Conservation (phyloP, 2,329 filamentous ascomycete genomes). For the Dendryphion nanum region DNA sequence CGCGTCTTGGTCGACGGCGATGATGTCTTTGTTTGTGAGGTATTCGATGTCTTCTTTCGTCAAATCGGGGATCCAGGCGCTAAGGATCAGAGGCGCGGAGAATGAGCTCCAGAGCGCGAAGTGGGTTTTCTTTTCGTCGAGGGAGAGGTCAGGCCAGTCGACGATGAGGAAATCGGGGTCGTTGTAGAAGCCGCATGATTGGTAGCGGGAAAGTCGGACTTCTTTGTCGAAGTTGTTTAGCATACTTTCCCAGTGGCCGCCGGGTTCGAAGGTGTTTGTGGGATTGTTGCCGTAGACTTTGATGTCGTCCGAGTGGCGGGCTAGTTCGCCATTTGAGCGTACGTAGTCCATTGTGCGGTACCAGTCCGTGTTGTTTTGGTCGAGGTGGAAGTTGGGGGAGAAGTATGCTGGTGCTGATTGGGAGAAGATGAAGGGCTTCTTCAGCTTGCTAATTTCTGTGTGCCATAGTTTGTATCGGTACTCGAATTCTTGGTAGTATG, state of each 20-base stretch:
- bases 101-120: conserved; percentile 39
- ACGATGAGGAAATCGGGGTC: conserved; percentile 42
- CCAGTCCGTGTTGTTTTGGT: conserved; percentile 44
- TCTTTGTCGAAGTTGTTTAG: conserved; percentile 50
- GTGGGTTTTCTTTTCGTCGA: conserved; percentile 38
- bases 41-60: conserved; percentile 20
- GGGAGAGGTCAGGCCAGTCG: conserved; percentile 34
- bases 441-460: conserved; percentile 34
- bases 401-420: conserved; percentile 51
- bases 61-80: conserved; percentile 43
- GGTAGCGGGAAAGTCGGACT: conserved; percentile 42
- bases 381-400: conserved; percentile 22
- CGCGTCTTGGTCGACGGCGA: conserved; percentile 45
- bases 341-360: conserved; percentile 49
- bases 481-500: conserved; percentile 21
- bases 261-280: conserved; percentile 19
- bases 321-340: conserved; percentile 42
- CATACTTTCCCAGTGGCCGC: conserved; percentile 49
- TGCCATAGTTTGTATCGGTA: conserved; percentile 45
- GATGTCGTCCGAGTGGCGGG: conserved; percentile 47
- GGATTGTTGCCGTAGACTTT: conserved; percentile 40
- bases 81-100: conserved; percentile 38
- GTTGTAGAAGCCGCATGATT: conserved; percentile 40
- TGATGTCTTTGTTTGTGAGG: conserved; percentile 40
- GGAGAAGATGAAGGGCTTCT: conserved; percentile 44